Evolutionary conservation across 2,329 filamentous ascomycete species (phyloP).

Genomic region (Venturia asperata): DNA sequence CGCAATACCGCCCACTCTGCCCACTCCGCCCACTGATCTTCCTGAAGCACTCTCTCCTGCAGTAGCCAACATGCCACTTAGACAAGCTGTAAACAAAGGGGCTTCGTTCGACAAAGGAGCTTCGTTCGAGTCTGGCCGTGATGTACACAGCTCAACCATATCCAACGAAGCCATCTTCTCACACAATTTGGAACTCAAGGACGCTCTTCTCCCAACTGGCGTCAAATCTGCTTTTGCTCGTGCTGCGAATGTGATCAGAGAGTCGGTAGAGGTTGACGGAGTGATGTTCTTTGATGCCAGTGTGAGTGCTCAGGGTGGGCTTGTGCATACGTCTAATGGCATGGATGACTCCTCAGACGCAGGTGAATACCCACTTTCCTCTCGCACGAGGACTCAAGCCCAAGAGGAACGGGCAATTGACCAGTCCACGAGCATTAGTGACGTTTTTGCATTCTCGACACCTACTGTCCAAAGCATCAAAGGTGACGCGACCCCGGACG

Average conservation of each 20-base stretch:
- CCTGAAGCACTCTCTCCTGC: not conserved
- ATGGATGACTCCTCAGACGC: not conserved
- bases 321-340: slow-evolving; percentile 6
- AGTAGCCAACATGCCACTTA: not conserved
- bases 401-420: not conserved
- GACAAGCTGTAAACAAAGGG: not conserved
- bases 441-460: slow-evolving; percentile 20
- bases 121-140: not conserved
- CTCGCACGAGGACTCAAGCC: not conserved
- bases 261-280: slow-evolving; percentile 19
- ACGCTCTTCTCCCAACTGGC: not conserved
- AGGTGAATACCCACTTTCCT: not conserved
- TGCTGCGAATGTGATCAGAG: slow-evolving; percentile 15
- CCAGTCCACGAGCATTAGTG: not conserved
- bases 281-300: slow-evolving; percentile 18
- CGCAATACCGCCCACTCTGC: not conserved
- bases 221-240: slow-evolving; percentile 16
- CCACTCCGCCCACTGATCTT: not conserved
- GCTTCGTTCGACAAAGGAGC: not conserved
- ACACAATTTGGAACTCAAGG: not conserved
- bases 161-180: not conserved
- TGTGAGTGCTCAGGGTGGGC: slow-evolving; percentile 2
- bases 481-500: not conserved
- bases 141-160: not conserved
- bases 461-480: slow-evolving; percentile 18